Evolutionary conservation across 2,329 filamentous ascomycete species (phyloP), one percentile per base, ranked within the genome.

Genomic region (Dactylellina cionopaga): DNA sequence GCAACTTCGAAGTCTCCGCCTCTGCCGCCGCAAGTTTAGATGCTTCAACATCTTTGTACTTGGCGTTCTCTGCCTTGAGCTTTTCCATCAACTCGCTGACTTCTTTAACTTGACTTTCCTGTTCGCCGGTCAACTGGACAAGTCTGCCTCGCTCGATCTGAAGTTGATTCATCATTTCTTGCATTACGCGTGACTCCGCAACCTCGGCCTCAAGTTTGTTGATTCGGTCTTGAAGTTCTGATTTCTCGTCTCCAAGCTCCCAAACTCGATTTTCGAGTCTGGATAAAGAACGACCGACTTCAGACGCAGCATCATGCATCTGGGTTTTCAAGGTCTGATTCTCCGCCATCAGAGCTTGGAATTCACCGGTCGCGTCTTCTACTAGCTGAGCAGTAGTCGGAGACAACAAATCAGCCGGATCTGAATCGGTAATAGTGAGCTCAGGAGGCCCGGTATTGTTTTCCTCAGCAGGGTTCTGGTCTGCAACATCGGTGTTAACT

Each of bases 341-440:
- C 41, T 71, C 66, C 7, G 66, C 66, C 2, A 71, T 22, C 10
- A 71, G 44, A n/a, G 56, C 44, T 59, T 59, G 31, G 9, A 71
- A 71, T 43, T 71, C 66, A 41, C 58, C 58, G 33, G 58, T 71
- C 33, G 66, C 66, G n/a, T 71, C 66, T n/a, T 71, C 66, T 2
- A 71, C 27, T 19, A 56, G 22, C 11, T 63, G 31, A 6, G 59
- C 41, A 2, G 62, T 66, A 15, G 62, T 66, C 15, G 62, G 62
- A 0, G 51, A 51, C 1, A 58, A 13, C 25, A 49, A 33, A 33
- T 49, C 25, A 10, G 35, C 31, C 19, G 58, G n/a, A 15, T 63
- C 58, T 7, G 47, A 27, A 1, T 54, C 51, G 1, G 66, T 71
- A 27, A 71, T 35, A 0, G 43, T 71, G n/a, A 71, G 49, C 24